Conservation (phyloP, 2,329 filamentous ascomycete species). For the Trichoderma oligosporum region DNA sequence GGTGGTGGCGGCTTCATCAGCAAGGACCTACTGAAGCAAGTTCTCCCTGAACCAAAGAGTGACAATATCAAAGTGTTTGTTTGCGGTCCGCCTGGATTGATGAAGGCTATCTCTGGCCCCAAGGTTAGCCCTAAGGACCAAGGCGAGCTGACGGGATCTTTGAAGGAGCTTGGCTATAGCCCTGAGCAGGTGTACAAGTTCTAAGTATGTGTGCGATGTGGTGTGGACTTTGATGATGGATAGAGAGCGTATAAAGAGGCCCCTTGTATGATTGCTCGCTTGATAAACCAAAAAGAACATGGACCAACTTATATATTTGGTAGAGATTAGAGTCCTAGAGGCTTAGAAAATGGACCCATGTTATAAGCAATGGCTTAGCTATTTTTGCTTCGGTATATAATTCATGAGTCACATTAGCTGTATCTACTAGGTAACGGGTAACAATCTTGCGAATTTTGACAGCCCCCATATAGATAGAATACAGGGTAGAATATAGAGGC, state of each 20-base stretch:
- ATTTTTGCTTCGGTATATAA: too few relatives aligned
- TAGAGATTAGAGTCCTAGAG: constrained; percentile 10
- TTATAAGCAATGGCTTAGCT: too few relatives aligned
- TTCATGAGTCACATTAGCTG: too few relatives aligned
- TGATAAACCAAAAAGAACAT: background rate
- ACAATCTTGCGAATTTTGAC: too few relatives aligned
- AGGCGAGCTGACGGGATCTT: constrained; percentile 76
- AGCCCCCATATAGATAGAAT: too few relatives aligned
- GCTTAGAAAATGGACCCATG: too few relatives aligned
- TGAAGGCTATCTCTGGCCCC: constrained; percentile 83
- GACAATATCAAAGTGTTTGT: constrained; percentile 96
- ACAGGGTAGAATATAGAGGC: too few relatives aligned
- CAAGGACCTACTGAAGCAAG: constrained; percentile 92
- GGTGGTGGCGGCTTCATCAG: constrained; percentile 76
- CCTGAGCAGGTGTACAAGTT: constrained; percentile 92
- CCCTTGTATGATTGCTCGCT: constrained; percentile 5
- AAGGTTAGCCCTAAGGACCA: constrained; percentile 95
- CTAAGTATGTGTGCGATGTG: constrained; percentile 43
- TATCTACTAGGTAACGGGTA: too few relatives aligned
- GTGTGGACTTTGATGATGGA: background rate
- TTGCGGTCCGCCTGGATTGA: constrained; percentile 86
- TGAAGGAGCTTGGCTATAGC: constrained; percentile 73
- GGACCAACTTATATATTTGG: background rate
- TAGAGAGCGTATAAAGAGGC: background rate
- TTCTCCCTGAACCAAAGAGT: constrained; percentile 85